Conservation (phyloP, 1,139 yeast species). For the Debaryomyces subglobosus region DNA sequence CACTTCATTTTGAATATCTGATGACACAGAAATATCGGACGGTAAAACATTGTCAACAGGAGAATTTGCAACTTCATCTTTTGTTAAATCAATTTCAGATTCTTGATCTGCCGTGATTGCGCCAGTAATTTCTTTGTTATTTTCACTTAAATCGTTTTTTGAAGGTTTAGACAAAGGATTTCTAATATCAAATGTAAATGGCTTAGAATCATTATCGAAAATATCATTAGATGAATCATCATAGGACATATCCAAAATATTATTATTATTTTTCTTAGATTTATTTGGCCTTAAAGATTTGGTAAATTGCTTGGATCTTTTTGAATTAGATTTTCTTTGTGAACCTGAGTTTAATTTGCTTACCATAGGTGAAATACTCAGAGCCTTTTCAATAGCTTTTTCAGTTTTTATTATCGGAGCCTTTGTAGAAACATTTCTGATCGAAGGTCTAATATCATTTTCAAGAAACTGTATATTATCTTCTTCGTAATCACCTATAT, state of each 20-base stretch:
- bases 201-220: slow-evolving; percentile 2
- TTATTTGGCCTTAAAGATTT: not conserved
- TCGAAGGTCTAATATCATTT: slow-evolving; percentile 15
- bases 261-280: slow-evolving; percentile 4
- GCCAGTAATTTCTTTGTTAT: not conserved
- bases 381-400: not conserved
- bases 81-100: not conserved
- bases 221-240: slow-evolving; percentile 9
- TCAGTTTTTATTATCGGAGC: not conserved
- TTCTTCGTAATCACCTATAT: slow-evolving; percentile 42
- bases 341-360: not conserved
- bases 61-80: not conserved
- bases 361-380: not conserved
- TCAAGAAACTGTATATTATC: slow-evolving; percentile 32
- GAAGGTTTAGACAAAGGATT: slow-evolving; percentile 3
- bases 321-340: not conserved
- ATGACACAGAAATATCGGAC: slow-evolving; percentile 25
- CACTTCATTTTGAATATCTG: slow-evolving; percentile 15
- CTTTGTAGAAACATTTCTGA: not conserved
- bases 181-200: slow-evolving; percentile 4
- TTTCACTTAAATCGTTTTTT: not conserved
- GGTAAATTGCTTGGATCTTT: not conserved
- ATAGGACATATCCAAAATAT: slow-evolving; percentile 13
- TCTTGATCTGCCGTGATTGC: not conserved
- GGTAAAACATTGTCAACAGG: slow-evolving; percentile 17